These are phyloP conservation scores for Trichoderma simmonsii DNA, from an alignment of 2,329 filamentous ascomycete species.

Conservation along the genomic window DNA sequence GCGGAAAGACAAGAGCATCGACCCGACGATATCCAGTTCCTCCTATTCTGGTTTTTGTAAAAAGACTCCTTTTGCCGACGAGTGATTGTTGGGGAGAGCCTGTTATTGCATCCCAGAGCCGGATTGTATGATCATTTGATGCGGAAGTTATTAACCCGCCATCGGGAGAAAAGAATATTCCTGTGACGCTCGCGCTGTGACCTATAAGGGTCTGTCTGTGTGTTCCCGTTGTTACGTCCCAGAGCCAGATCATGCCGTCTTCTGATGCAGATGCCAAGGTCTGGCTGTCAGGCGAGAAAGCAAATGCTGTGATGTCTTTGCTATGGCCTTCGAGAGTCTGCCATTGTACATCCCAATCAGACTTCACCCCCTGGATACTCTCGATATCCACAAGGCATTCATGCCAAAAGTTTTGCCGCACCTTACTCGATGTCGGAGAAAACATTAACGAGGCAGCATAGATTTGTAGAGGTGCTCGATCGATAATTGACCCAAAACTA, in stretches of 20 bases:
- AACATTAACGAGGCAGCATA: background rate
- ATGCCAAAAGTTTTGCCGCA: background rate
- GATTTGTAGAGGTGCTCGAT: background rate
- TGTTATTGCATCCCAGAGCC: background rate
- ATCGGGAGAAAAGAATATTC: background rate
- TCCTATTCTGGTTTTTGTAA: background rate
- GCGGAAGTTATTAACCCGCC: background rate
- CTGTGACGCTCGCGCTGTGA: background rate
- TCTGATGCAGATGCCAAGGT: background rate
- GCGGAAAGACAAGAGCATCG: background rate
- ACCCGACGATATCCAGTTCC: fast-evolving
- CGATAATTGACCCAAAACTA: background rate
- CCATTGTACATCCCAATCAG: background rate
- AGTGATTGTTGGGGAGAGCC: background rate
- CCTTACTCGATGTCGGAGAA: background rate
- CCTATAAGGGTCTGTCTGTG: background rate
- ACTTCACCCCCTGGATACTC: background rate
- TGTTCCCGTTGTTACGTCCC: background rate
- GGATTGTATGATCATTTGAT: background rate
- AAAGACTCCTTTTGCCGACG: background rate
- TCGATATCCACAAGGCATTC: background rate
- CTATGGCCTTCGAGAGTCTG: background rate
- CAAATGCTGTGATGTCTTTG: background rate
- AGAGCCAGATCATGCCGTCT: background rate
- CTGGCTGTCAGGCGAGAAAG: background rate